Base-by-base conservation (phyloP, 2,329 filamentous ascomycete species). In the Fusarium nanum region DNA sequence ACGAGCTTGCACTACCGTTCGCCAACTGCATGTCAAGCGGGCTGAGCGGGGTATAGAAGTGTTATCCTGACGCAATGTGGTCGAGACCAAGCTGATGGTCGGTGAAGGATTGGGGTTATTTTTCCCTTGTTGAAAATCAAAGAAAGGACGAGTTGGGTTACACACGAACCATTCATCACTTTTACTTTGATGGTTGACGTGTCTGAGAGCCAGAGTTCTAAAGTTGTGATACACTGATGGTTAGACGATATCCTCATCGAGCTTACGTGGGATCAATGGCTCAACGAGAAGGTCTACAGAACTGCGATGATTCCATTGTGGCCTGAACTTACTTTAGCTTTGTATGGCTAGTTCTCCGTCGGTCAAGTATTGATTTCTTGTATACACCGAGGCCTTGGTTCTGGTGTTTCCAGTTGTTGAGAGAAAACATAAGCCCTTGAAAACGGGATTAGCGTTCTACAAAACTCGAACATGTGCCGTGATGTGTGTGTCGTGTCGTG, bases 31-130 rank as follows among this genome's bases (percentile, higher is more conserved):
- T 60, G 64, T 60, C 25, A 50, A 55, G 67, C 58, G 58, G 63
- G 67, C 62, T 48, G 47, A 41, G 67, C 58, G 58, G 63, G 67
- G 67, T 48, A 56, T 50, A 9, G 9, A 44, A 37, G 50, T 65
- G 13, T 44, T 56, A 32, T 64, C 40, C 57, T 70, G 67, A 71
- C 63, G 63, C 68, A 59, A 68, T 65, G 50, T 42, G 34, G 32
- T 52, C 56, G 62, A 59, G 44, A 49, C 23, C 44, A 50, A 49
- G 45, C 50, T 42, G 37, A 56, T 32, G 67, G 62, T 47, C 56
- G 67, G 67, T 68, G 67, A 55, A 53, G 54, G 32, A 41, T 52
- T 53, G 56, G 46, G 22, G 34, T 40, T 64, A 27, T 46, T 47
- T 49, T 42, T 47, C 32, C n/a, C 14, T 42, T 41, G 23, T 37